Percentiles rank a stretch among this genome's conserved stretches.
phyloP scores from a whole-genome alignment of 2,329 filamentous ascomycete species.

The Penicillium verrucosum region DNA sequence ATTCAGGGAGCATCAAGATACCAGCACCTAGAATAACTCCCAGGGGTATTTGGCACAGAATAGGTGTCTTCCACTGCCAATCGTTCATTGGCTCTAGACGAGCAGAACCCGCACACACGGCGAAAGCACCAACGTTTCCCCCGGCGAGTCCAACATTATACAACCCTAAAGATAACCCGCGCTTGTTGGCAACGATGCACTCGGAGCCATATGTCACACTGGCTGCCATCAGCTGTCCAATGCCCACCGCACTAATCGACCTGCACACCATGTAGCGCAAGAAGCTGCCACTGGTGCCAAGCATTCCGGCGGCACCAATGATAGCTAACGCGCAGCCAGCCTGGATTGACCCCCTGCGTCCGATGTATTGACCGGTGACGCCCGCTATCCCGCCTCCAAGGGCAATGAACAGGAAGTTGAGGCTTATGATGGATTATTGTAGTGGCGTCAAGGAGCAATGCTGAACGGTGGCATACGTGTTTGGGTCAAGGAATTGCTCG shows the following conservation, averaged over 20 bases:
- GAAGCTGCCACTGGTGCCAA: constrained; percentile 25
- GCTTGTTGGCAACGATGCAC: constrained; percentile 24
- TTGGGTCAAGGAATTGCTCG: constrained; percentile 13
- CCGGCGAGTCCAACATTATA: constrained; percentile 28
- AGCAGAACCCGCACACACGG: constrained; percentile 28
- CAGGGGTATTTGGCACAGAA: constrained; percentile 30
- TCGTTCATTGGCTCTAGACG: constrained; percentile 22
- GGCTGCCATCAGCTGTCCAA: constrained; percentile 22
- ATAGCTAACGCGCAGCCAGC: constrained; percentile 23
- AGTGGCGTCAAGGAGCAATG: constrained; percentile 23
- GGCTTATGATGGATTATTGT: constrained; percentile 28
- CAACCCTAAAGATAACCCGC: constrained; percentile 21
- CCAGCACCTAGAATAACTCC: constrained; percentile 25
- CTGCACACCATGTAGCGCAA: constrained; percentile 27
- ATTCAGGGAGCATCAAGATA: constrained; percentile 27
- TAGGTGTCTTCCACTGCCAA: constrained; percentile 32
- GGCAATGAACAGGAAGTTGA: constrained; percentile 28
- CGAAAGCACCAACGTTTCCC: constrained; percentile 27
- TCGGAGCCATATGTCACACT: constrained; percentile 25
- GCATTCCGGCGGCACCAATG: constrained; percentile 27
- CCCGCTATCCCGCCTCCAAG: constrained; percentile 24
- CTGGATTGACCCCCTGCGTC: constrained; percentile 24
- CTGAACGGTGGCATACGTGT: constrained; percentile 7
- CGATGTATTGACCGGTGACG: constrained; percentile 17
- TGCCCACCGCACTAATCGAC: constrained; percentile 24